Base-by-base conservation (phyloP, 2,329 filamentous ascomycete species). In the Trichoderma sp. region DNA sequence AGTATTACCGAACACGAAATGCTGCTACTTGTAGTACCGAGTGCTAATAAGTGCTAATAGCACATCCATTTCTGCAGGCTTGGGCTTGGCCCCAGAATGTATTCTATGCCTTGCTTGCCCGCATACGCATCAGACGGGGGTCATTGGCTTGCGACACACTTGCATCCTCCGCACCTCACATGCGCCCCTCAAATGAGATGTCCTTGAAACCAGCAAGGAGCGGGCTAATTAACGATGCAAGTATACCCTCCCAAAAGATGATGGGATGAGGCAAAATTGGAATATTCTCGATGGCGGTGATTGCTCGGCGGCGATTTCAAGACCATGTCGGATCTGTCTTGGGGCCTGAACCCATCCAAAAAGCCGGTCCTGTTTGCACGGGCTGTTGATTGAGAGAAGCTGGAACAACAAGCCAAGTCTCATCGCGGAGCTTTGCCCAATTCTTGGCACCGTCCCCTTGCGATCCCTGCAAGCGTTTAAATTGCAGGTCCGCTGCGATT, bases 401-500 rank as follows among this genome's bases (percentile, higher is more conserved):
- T 36, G n/a, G 28, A 51, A 53, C 43, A 53, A 28, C 30, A 12
- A 24, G 34, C 53, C 64, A 34, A 56, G 21, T 21, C 24, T 53
- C 56, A 69, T 70, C 67, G n/a, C 57, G 67, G 67, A 70, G 67
- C 63, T 71, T 58, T 60, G 63, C 28, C 63, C 61, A 58, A 28
- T 62, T 68, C 63, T 67, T 71, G 70, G 63, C 62, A 28, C 39
- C 63, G 51, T 51, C 53, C 62, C 70, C 62, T 26, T 32, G 32
- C 43, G 26, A 61, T 68, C 69, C 69, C 69, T 71, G 69, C 69
- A 65, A 71, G 60, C 53, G 21, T 60, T 65, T 71, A 62, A 68
- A 68, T 72, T 72, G 56, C 53, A 69, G 70, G 63, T 70, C 57
- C 70, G 65, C 63, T 72, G 36, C 56, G 30, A 53, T 72, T 53